Evolutionary conservation across 2,329 filamentous ascomycete species (phyloP).

Genomic region (Fusarium pseudocircinatum): DNA sequence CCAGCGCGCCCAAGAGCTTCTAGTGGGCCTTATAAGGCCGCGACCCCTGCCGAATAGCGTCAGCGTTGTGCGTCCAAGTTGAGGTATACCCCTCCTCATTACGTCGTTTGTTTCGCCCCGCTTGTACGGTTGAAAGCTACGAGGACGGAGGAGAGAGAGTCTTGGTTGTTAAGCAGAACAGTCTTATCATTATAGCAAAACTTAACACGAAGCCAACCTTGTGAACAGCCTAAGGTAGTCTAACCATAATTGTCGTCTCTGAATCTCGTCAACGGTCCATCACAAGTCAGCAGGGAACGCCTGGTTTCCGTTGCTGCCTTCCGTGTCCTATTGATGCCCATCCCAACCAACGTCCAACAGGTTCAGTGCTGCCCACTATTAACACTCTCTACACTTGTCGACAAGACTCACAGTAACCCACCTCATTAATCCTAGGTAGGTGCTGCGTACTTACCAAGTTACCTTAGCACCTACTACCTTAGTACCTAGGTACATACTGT

Average conservation of each 20-base stretch:
- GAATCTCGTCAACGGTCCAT: neutral
- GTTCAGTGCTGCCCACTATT: conserved; percentile 8
- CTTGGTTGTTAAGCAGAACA: neutral
- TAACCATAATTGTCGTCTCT: neutral
- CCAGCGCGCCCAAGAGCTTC: conserved; percentile 19
- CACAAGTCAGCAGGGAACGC: conserved; percentile 18
- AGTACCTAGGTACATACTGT: neutral
- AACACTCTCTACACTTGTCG: conserved; percentile 4
- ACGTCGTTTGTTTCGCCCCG: conserved; percentile 39
- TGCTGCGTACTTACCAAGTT: neutral
- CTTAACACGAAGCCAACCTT: neutral
- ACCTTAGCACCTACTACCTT: no score
- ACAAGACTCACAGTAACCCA: conserved; percentile 16
- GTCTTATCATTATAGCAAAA: neutral
- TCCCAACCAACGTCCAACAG: conserved; percentile 23
- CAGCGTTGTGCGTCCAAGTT: conserved; percentile 31
- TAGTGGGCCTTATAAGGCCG: conserved; percentile 13
- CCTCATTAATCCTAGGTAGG: conserved; percentile 11
- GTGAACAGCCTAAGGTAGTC: neutral
- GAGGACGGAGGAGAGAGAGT: neutral
- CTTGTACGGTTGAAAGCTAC: conserved; percentile 1
- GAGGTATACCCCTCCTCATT: conserved; percentile 37
- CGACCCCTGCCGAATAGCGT: conserved; percentile 36
- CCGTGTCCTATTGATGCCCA: conserved; percentile 34
- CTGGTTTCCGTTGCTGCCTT: conserved; percentile 34